These are phyloP conservation scores for Candida chauliodis DNA, from an alignment of 805 yeast species.

Conservation along the genomic window DNA sequence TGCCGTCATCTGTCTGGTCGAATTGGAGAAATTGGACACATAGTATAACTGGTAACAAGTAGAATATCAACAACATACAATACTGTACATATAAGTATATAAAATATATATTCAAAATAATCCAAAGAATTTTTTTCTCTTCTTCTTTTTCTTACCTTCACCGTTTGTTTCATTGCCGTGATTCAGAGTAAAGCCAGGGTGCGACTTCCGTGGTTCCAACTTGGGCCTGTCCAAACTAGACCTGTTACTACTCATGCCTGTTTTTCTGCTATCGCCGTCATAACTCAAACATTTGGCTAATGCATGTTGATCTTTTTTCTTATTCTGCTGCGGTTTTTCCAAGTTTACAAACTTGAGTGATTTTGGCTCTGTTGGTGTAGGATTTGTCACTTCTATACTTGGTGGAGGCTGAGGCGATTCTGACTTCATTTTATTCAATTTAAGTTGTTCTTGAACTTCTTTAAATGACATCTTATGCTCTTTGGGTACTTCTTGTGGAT, in stretches of 20 bases:
- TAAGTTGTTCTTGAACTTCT: constrained; percentile 9
- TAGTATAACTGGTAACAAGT: background rate
- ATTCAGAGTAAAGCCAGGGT: constrained; percentile 28
- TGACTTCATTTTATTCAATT: constrained; percentile 14
- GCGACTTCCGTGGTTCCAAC: constrained; percentile 36
- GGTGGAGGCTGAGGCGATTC: constrained; percentile 5
- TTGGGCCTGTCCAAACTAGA: constrained; percentile 16
- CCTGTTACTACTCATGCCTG: background rate
- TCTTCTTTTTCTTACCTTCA: constrained; percentile 25
- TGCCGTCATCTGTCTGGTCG: background rate
- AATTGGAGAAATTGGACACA: background rate
- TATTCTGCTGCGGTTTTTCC: constrained; percentile 15
- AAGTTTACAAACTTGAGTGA: constrained; percentile 29
- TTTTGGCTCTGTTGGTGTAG: constrained; percentile 18
- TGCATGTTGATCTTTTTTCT: constrained; percentile 10
- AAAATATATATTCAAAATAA: constrained; percentile 12
- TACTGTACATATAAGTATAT: no score
- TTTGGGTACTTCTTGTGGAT: constrained; percentile 16
- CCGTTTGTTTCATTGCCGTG: constrained; percentile 1
- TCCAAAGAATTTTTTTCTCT: constrained; percentile 17
- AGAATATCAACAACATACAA: background rate
- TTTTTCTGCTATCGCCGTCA: constrained; percentile 21
- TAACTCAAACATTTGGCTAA: constrained; percentile 36
- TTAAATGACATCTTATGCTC: constrained; percentile 7
- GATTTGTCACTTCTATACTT: constrained; percentile 3